Evolutionary conservation across 164 flowering plant genomes (phyloP), one percentile per base, ranked within the genome.

Genomic region (Vitis rotundifolia): DNA sequence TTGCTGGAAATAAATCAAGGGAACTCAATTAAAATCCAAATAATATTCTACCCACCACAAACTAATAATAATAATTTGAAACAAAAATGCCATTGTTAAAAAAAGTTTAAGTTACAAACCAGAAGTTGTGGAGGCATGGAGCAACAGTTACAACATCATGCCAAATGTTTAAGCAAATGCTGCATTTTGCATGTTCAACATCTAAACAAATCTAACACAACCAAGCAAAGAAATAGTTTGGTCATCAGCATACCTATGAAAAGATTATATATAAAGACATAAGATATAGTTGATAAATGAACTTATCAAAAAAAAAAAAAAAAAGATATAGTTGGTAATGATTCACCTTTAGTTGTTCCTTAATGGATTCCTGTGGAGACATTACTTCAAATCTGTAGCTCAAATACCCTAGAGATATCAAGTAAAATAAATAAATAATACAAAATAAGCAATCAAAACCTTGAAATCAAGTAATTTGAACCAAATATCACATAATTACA

Each of bases 121-220:
- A 94, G 77, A 94, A 94, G 77, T 89, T 91, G 79, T 94, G 98
- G 68, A 91, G 90, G 26, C 26, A 22, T 22, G 26, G 26, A 22
- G 26, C 26, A 22, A 22, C 92, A 28, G 98, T 91, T 12, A 94
- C 97, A 68, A 88, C 98, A 77, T 94, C 95, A 83, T 92, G 98
- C 98, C 98, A 94, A 61, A 92, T 63, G 58, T 88, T 92, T 52
- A 94, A 77, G 84, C 98, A 94, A 67, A 94, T 92, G 80, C 95
- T 76, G 82, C 98, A 94, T 80, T 89, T 92, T 55, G 92, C 86
- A 81, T 94, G 82, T 62, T 94, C 97, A 58, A 70, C 75, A 67
- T 94, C 95, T 8, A 94, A 58, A 55, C 75, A 68, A 58, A 94
- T 84, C 97, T 92, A 77, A 55, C 58, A 67, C 54, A 69, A 64